phyloP scores from a whole-genome alignment of 1,284 basidiomycete species.

The Tilletia walkeri region DNA sequence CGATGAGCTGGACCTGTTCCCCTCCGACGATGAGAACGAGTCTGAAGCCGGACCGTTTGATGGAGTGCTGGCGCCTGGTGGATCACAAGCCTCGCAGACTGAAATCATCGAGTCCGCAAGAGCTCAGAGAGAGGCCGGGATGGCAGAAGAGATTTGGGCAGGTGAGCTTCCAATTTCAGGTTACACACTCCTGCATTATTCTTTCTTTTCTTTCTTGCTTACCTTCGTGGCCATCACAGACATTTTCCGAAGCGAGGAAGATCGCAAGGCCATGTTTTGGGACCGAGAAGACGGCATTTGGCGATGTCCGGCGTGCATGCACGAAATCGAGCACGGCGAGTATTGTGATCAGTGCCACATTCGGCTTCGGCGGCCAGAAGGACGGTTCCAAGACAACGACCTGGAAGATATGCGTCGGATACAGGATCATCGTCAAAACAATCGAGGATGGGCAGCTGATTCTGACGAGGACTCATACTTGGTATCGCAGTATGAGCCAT shows the following conservation, averaged over 20 bases:
- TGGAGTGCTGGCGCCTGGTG: background rate
- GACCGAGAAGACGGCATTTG: background rate
- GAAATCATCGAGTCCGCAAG: background rate
- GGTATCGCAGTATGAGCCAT: background rate
- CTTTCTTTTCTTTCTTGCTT: background rate
- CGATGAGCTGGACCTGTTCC: background rate
- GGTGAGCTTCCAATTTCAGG: background rate
- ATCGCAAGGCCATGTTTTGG: background rate
- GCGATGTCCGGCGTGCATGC: conserved; percentile 7
- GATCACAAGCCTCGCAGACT: conserved; percentile 1
- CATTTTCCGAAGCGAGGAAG: conserved; percentile 4
- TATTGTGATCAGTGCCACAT: background rate
- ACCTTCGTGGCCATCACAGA: background rate
- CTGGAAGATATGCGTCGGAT: background rate
- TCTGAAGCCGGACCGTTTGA: background rate
- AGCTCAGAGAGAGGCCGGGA: background rate
- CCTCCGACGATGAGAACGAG: background rate
- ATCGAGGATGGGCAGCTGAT: conserved; percentile 1
- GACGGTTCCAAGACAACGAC: background rate
- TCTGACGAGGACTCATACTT: conserved; percentile 8
- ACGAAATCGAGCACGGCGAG: background rate
- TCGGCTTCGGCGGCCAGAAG: background rate
- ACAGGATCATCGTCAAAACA: background rate
- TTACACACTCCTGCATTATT: background rate
- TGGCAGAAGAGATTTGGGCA: background rate